phyloP scores from a whole-genome alignment of 768 basidiomycete genomes.

The Leucosporidium creatinivorum region DNA sequence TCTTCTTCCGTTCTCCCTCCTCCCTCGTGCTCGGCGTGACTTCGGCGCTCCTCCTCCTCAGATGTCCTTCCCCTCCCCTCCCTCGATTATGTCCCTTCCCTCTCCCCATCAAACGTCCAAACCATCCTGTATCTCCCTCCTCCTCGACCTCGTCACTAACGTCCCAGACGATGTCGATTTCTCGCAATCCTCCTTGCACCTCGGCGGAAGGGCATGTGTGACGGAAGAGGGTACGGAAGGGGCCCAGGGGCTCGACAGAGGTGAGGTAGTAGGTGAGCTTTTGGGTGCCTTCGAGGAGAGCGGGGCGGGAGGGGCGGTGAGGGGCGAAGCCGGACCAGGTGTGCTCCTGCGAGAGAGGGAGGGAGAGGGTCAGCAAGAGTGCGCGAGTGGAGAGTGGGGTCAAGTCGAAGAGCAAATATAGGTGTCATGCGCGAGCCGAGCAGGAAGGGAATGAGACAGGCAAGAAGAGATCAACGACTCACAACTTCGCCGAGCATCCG shows the following conservation, averaged over 20 bases:
- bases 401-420: too few species aligned
- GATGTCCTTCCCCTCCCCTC: neutral
- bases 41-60: neutral
- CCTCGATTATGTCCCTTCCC: neutral
- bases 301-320: neutral
- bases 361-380: neutral
- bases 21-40: too few species aligned
- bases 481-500: neutral
- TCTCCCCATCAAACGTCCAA: neutral
- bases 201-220: constrained; percentile 13
- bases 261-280: constrained; percentile 28
- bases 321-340: constrained; percentile 19
- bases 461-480: too few species aligned
- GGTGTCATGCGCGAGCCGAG: too few species aligned
- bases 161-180: constrained; percentile 20
- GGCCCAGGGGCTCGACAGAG: constrained; percentile 11
- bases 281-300: constrained; percentile 4
- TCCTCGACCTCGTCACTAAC: neutral
- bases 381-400: neutral
- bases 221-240: constrained; percentile 11
- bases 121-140: neutral
- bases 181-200: neutral
- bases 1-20: too few species aligned
- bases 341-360: constrained; percentile 1
- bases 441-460: neutral